Evolutionary conservation across 805 yeast species (phyloP), one percentile per base, ranked within the genome.

Genomic region (Pichia nanzhaoensis): DNA sequence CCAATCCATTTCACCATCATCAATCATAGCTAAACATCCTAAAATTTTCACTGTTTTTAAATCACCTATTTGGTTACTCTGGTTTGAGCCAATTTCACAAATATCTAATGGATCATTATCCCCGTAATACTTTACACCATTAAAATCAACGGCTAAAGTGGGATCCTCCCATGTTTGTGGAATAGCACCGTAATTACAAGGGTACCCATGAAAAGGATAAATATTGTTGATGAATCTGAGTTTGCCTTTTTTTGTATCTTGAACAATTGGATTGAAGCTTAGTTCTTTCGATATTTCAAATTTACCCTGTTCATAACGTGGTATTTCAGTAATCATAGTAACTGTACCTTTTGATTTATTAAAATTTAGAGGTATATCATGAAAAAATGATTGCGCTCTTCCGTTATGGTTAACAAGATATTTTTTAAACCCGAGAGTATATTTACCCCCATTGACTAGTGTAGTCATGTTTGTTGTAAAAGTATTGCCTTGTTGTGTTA

Each of bases 121-220:
- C 50, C 99, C 99, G 49, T 66, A 65, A 3, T 63, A 64, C 10
- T 37, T 24, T 6, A 18, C 13, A 6, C 58, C 57, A 4, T 39
- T 34, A 10, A 24, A 34, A 20, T 54, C 51, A 48, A 76, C 68
- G 48, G 63, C 73, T 27, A 66, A 45, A 47, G 82, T 77, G n/a
- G 95, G 95, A 60, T 93, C 95, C 66, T 91, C 99, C 98, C 98
- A 91, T 3, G 98, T 91, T 69, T 86, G 95, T 16, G 95, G 90
- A 55, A 86, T 71, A 3, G 95, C 91, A 37, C 96, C 95, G 60
- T 87, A 87, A 66, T 87, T 87, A 64, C 82, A 90, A 45, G 87
- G 82, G 63, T 85, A 86, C 1, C 95, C 95, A 54, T 82, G 82
- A 61, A 74, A 80, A 8, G 95, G 95, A 68, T 82, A 87, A 19